A percentile compares a stretch with the other conserved stretches of the same genome.
Evolutionary conservation across 345 rosid genomes (phyloP).

Genomic region (Abelmoschus esculentus): DNA sequence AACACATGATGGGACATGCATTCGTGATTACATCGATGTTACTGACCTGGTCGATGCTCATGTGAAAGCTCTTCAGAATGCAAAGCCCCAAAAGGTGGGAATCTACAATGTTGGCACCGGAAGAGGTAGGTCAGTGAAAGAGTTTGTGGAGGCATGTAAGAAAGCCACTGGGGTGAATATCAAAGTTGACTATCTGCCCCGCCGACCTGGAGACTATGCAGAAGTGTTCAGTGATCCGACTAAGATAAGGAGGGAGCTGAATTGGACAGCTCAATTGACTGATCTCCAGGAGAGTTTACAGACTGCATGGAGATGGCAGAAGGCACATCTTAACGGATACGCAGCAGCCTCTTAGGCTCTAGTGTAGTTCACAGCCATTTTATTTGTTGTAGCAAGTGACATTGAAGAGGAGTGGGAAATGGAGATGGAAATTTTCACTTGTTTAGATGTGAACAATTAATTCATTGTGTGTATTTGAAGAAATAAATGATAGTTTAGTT

Average conservation of each 20-base stretch:
- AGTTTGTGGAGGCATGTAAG: conserved; percentile 93
- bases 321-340: conserved; percentile 65
- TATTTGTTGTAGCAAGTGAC: too few species aligned
- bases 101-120: conserved; percentile 43
- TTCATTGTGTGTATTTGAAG: too few species aligned
- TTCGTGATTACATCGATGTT: conserved; percentile 68
- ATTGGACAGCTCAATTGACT: conserved; percentile 79
- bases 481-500: too few species aligned
- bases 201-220: conserved; percentile 92
- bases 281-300: conserved; percentile 67
- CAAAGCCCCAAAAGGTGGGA: neutral
- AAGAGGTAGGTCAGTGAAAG: conserved; percentile 85
- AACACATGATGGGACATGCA: conserved; percentile 84
- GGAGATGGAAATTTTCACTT: too few species aligned
- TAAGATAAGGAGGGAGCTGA: conserved; percentile 58
- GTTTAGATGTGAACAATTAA: too few species aligned
- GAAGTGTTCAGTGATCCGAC: conserved; percentile 87
- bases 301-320: conserved; percentile 90
- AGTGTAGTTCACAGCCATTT: neutral
- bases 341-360: conserved; percentile 25
- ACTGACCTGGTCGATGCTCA: neutral
- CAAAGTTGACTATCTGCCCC: conserved; percentile 65
- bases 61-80: neutral
- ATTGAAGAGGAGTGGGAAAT: too few species aligned
- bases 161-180: conserved; percentile 75